Evolutionary conservation across 768 basidiomycete genomes (phyloP).

Genomic region (Tubosaeta sp.): DNA sequence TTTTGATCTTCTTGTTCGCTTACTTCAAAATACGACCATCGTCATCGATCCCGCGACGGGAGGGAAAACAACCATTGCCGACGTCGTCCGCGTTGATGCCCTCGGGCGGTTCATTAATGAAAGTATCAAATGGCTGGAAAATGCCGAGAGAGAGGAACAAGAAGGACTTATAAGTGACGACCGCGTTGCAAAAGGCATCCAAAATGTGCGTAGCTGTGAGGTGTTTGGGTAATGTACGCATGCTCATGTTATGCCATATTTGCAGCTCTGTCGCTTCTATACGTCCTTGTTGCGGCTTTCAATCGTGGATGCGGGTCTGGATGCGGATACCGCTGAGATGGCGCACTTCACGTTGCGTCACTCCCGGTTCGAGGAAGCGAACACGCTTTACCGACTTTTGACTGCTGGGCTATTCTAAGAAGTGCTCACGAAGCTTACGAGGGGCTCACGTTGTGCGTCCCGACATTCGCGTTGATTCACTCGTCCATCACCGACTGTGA

Average conservation of each 20-base stretch:
- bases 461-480: not conserved
- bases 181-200: conserved; percentile 65
- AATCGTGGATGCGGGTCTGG: conserved; percentile 60
- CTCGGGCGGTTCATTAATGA: conserved; percentile 71
- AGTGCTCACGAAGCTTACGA: not conserved
- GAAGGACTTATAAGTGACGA: conserved; percentile 70
- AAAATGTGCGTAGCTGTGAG: conserved; percentile 48
- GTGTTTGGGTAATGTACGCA: not conserved
- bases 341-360: conserved; percentile 69
- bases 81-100: conserved; percentile 58
- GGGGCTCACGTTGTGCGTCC: not conserved
- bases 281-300: conserved; percentile 60
- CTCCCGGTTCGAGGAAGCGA: conserved; percentile 74
- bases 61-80: conserved; percentile 56
- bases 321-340: conserved; percentile 74
- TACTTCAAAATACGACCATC: conserved; percentile 59
- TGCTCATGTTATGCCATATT: not conserved
- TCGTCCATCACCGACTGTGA: not conserved
- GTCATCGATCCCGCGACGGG: conserved; percentile 38
- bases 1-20: conserved; percentile 67
- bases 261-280: conserved; percentile 74
- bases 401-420: conserved; percentile 38
- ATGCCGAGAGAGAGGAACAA: conserved; percentile 62
- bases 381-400: conserved; percentile 62
- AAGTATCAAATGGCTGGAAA: conserved; percentile 65